A percentile compares a stretch with the other conserved stretches of the same genome.
phyloP scores from a whole-genome alignment of 1,284 basidiomycete species.

The Sporisorium sorghi region DNA sequence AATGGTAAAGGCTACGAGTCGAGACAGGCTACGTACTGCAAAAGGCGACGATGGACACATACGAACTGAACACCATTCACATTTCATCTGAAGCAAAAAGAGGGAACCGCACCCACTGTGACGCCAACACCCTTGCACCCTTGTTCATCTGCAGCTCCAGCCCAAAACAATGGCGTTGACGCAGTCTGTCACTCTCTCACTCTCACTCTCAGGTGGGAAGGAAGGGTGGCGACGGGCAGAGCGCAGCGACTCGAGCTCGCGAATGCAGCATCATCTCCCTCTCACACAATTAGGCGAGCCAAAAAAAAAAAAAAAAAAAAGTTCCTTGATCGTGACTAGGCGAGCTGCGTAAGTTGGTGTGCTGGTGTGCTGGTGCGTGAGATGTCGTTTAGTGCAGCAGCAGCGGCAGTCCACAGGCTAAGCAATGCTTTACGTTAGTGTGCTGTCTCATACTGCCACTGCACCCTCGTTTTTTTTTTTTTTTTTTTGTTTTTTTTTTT shows the following conservation, averaged over 20 bases:
- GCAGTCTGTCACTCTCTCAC: no score
- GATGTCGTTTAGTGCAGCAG: conserved; percentile 2
- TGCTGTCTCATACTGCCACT: conserved; percentile 1
- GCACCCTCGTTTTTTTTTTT: conserved; percentile 11
- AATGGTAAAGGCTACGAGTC: conserved; percentile 3
- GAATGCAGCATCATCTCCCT: conserved; percentile 3
- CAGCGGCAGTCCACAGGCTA: neutral
- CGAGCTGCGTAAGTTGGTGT: conserved; percentile 5
- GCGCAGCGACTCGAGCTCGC: no score
- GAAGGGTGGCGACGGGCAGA: no score
- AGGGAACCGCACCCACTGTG: neutral
- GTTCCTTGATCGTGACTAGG: conserved; percentile 19
- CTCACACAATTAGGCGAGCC: conserved; percentile 25
- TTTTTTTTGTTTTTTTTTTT: neutral
- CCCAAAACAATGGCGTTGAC: neutral
- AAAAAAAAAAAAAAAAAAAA: no score
- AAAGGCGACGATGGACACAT: conserved; percentile 3
- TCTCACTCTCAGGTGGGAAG: no score
- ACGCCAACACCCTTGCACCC: conserved; percentile 1
- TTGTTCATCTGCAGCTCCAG: conserved; percentile 5
- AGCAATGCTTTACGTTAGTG: neutral
- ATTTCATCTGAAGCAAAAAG: conserved; percentile 3
- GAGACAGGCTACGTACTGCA: conserved; percentile 3
- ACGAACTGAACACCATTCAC: no score
- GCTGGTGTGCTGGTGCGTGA: conserved; percentile 1